These are phyloP conservation scores for Jaminaea rosea DNA, from an alignment of 1,284 basidiomycete species.

Conservation along the genomic window DNA sequence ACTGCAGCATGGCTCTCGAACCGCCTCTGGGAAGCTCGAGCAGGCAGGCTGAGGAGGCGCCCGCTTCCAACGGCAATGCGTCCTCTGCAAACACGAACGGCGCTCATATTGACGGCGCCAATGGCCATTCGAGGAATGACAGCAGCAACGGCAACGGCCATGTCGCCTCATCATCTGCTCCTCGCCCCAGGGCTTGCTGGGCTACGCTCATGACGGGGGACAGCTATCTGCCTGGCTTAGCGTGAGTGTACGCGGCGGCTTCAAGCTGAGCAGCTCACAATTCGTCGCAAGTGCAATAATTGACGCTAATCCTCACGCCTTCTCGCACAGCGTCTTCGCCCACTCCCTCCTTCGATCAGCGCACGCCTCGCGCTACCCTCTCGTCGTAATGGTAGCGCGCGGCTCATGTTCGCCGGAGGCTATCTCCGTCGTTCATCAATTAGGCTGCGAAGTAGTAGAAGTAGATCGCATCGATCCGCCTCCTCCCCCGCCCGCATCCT, in stretches of 20 bases:
- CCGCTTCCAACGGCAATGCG: too few relatives aligned
- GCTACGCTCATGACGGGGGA: conserved; percentile 36
- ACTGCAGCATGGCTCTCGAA: too few relatives aligned
- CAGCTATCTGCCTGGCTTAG: conserved; percentile 27
- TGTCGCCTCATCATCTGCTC: too few relatives aligned
- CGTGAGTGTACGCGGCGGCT: neutral
- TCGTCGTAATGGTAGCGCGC: conserved; percentile 29
- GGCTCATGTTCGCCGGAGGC: conserved; percentile 15
- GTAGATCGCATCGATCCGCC: conserved; percentile 21
- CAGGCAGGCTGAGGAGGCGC: too few relatives aligned
- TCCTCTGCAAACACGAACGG: too few relatives aligned
- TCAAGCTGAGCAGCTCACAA: neutral
- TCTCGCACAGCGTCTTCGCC: conserved; percentile 17
- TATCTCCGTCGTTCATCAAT: conserved; percentile 9
- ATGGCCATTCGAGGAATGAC: too few relatives aligned
- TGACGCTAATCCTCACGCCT: neutral
- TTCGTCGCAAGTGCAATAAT: neutral
- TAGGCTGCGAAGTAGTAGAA: conserved; percentile 21
- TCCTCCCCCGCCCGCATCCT: conserved; percentile 5
- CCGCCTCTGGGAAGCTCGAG: too few relatives aligned
- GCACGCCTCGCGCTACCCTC: conserved; percentile 19
- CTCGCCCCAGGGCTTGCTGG: too few relatives aligned
- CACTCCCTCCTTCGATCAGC: conserved; percentile 19
- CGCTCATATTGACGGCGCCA: too few relatives aligned
- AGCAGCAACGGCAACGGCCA: too few relatives aligned